phyloP scores from a whole-genome alignment of 1,284 basidiomycete genomes.

The Puccinia brachypodii region DNA sequence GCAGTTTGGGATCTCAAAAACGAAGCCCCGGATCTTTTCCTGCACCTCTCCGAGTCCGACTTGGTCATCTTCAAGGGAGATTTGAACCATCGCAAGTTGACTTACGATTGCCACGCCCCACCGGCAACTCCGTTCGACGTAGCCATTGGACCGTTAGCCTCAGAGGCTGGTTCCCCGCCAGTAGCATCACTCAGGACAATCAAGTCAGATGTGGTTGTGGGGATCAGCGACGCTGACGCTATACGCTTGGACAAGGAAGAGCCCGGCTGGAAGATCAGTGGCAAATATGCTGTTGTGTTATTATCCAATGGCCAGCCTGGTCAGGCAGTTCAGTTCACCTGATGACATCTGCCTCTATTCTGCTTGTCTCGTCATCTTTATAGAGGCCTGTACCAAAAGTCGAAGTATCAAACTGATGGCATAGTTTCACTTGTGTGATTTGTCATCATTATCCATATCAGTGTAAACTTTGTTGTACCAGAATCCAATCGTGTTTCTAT shows the following conservation, averaged over 20 bases:
- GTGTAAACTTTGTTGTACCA: constrained; percentile 1
- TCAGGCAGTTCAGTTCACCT: constrained; percentile 36
- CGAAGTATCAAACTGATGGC: neutral
- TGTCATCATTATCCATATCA: neutral
- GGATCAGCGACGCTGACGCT: constrained; percentile 66
- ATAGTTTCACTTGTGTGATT: neutral
- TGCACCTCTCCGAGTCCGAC: constrained; percentile 84
- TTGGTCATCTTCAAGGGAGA: constrained; percentile 97
- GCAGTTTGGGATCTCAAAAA: constrained; percentile 77
- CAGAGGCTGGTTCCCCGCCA: constrained; percentile 80
- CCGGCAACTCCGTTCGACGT: constrained; percentile 84
- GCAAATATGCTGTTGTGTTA: constrained; percentile 68
- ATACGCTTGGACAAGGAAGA: constrained; percentile 81
- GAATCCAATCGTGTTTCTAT: neutral
- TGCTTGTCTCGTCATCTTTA: neutral
- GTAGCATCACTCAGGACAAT: constrained; percentile 81
- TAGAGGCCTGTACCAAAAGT: neutral
- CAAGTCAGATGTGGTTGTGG: constrained; percentile 75
- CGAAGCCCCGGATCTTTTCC: constrained; percentile 90
- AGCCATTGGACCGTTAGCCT: constrained; percentile 91
- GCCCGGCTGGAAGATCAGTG: constrained; percentile 94
- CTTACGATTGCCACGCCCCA: constrained; percentile 90
- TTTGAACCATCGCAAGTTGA: constrained; percentile 85
- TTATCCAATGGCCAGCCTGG: constrained; percentile 47
- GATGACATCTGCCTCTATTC: neutral